Evolutionary conservation across 495 filamentous ascomycete genomes (phyloP), one percentile per base, ranked within the genome.

Genomic region (Pyrenula massariospora): DNA sequence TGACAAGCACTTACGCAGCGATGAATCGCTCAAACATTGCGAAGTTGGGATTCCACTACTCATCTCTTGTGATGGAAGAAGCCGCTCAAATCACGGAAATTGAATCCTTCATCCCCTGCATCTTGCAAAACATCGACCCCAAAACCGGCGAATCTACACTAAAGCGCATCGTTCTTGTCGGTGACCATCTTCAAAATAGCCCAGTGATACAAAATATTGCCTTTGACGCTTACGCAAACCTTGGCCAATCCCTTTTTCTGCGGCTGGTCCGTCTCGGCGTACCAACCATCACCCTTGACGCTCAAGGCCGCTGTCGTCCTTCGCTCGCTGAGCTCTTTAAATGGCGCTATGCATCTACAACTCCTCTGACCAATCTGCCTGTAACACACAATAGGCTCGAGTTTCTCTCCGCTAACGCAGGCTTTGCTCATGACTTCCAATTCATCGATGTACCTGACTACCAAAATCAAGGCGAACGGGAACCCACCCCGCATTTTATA

Each of bases 51-150:
- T 97, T 99, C 76, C 87, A 90, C 60, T 99, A 97, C 62, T 91
- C 97, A 70, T 97, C 96, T 60, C 87, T 99, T 12, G 77, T 99
- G 53, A 95, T 99, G 92, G 93, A 99, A 78, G 93, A 99, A 73
- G 91, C 93, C 1, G 93, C 93, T 21, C 93, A 99, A 62, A 94
- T 97, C 65, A 97, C 94, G 10, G 93, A 99, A 66, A 87, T 96
- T 49, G 94, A 97, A 65, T 95, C 88, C 63, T 96, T 99, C 70
- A 91, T 97, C 54, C 93, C 93, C 20, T 71, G 94, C 8, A 88
- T 89, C 36, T 77, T 99, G 63, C 93, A 99, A 66, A 88, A 88
- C 48, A 69, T 68, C 68, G 50, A 52, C 22, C 81, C 85, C 20
- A 83, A 85, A 65, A 71, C 83, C 56, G 87, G 87, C 36, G 76